Evolutionary conservation across 2,329 filamentous ascomycete species (phyloP).

Genomic region (Knufia petricola): DNA sequence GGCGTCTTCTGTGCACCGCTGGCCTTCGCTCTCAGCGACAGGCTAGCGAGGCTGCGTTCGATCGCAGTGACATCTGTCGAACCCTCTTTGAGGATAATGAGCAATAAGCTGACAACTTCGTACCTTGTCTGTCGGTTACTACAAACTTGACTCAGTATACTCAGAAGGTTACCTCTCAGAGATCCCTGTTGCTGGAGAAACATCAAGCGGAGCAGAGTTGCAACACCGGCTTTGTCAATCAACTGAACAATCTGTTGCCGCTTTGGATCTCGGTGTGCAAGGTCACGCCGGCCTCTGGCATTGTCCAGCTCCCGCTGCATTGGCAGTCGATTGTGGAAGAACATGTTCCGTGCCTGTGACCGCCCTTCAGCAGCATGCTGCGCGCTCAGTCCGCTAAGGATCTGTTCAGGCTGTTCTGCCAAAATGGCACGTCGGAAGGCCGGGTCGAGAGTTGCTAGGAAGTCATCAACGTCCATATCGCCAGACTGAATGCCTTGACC

Average conservation of each 20-base stretch:
- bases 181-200: conserved; percentile 89
- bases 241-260: conserved; percentile 79
- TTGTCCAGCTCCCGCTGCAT: conserved; percentile 29
- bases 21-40: conserved; percentile 84
- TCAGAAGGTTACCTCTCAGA: conserved; percentile 72
- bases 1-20: conserved; percentile 70
- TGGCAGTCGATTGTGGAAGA: conserved; percentile 45
- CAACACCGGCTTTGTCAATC: conserved; percentile 90
- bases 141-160: conserved; percentile 81
- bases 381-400: conserved; percentile 72
- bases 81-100: conserved; percentile 91
- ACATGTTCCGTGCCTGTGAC: conserved; percentile 50
- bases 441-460: conserved; percentile 81
- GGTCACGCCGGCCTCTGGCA: conserved; percentile 19
- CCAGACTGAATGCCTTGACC: conserved; percentile 47
- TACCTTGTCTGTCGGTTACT: conserved; percentile 93
- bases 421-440: conserved; percentile 76
- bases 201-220: conserved; percentile 95
- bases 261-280: conserved; percentile 37
- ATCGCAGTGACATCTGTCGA: conserved; percentile 88
- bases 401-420: conserved; percentile 81
- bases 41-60: conserved; percentile 86
- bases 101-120: conserved; percentile 83
- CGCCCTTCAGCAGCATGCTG: conserved; percentile 81
- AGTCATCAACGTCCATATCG: conserved; percentile 89